Base-by-base conservation (phyloP, 768 basidiomycete genomes). In the Amanita muscaria region DNA sequence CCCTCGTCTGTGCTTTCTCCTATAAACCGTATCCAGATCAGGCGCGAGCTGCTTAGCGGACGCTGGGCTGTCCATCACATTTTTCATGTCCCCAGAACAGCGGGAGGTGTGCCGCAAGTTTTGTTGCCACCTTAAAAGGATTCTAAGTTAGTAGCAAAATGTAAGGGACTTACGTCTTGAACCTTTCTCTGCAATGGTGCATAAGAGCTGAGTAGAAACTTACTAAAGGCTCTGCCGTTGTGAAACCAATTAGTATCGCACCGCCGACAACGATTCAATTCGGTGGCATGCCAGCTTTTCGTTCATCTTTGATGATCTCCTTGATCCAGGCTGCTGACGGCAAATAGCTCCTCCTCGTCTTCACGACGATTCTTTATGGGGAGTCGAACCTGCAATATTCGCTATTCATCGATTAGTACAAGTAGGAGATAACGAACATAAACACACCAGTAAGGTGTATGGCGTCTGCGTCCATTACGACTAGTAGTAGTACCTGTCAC, bases 81-180 rank as follows among this genome's bases (percentile, higher is more conserved):
- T 64, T 73, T 11, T 85, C 86, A 48, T 88, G 85, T 22, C 76
- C 84, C 77, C 82, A 82, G 58, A 88, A 83, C n/a, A 87, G 67
- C 0, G 84, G 82, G 8, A 76, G 62, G 1, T 68, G 66, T 36
- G 65, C 64, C 5, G 74, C 69, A 42, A 69, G 59, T 4, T 68
- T 59, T 10, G 68, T 67, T 27, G 66, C 54, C 60, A 82, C 72
- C 79, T 83, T 47, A 37, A 19, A 18, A 39, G 21, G 8, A 37
- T 4, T 7, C 16, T 42, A 22, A 42, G 35, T 27, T 44, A 19
- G 41, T 39, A 22, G n/a, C 11, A 15, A 33, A 15, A 22, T 5
- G 12, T 22, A 48, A 29, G 23, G 22, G 12, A 55, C 62, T 47
- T 43, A 80, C 79, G 51, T 73, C 61, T 49, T 70, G 67, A 41